Percentiles rank a stretch among this genome's conserved stretches.
Conservation (phyloP, 202 grass and related monocot genomes). For the Schoenoplectus tabernaemontani region DNA sequence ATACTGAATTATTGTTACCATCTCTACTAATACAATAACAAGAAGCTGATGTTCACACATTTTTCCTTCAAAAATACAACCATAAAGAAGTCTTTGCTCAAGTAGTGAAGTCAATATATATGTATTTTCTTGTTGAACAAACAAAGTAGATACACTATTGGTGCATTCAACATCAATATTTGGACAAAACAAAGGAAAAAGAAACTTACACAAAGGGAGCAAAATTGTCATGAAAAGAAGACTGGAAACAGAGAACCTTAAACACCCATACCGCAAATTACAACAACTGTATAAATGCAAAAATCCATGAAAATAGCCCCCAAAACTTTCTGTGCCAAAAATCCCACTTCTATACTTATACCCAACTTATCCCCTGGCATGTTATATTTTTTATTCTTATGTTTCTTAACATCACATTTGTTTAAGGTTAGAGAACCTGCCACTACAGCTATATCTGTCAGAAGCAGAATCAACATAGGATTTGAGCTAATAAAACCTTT, state of each 20-base stretch:
- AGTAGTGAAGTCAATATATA: neutral
- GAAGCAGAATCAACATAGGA: slow-evolving; percentile 57
- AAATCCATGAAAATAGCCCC: slow-evolving; percentile 57
- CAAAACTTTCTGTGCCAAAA: slow-evolving; percentile 48
- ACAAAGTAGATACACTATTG: neutral
- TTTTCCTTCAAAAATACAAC: neutral
- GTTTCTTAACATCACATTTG: slow-evolving; percentile 28
- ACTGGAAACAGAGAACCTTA: slow-evolving; percentile 27
- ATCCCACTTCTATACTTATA: slow-evolving; percentile 38
- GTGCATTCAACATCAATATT: neutral
- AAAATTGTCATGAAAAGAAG: neutral
- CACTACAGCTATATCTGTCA: slow-evolving; percentile 49
- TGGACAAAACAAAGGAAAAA: neutral
- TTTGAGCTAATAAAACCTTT: slow-evolving; percentile 49
- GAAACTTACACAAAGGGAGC: neutral
- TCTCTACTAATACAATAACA: neutral
- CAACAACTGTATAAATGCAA: slow-evolving; percentile 62
- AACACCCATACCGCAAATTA: slow-evolving; percentile 61
- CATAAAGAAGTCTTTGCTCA: neutral
- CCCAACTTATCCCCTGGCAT: slow-evolving; percentile 41
- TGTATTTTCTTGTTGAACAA: neutral
- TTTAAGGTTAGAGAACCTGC: slow-evolving; percentile 32
- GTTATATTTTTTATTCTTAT: slow-evolving; percentile 7
- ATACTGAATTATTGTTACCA: neutral
- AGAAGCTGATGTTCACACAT: neutral